phyloP scores from a whole-genome alignment of 2,329 filamentous ascomycete species.

The Chaetomium sp. region DNA sequence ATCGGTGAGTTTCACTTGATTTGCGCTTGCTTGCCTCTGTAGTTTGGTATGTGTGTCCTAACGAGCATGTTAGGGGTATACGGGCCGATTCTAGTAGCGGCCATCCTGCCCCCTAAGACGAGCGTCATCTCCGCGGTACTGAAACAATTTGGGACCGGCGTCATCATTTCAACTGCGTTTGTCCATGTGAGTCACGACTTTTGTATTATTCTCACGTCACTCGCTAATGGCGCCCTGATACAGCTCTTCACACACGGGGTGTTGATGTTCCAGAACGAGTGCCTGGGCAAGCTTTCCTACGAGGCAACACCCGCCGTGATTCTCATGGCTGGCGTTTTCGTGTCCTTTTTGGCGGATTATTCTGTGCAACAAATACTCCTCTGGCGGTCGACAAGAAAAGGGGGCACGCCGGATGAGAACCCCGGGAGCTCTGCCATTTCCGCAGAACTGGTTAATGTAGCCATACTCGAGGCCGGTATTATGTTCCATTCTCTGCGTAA shows the following conservation, averaged over 20 bases:
- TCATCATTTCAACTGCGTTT: slow-evolving; percentile 72
- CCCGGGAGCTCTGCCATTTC: slow-evolving; percentile 16
- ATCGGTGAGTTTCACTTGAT: slow-evolving; percentile 63
- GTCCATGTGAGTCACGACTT: slow-evolving; percentile 65
- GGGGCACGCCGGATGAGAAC: slow-evolving; percentile 27
- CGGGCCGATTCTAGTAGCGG: slow-evolving; percentile 64
- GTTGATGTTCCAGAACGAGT: slow-evolving; percentile 72
- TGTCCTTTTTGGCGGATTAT: slow-evolving; percentile 74
- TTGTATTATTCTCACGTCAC: too few species aligned
- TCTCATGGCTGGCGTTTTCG: slow-evolving; percentile 71
- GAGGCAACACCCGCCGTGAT: slow-evolving; percentile 71
- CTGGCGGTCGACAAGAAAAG: slow-evolving; percentile 34
- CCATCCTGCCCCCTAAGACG: slow-evolving; percentile 54
- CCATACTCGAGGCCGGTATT: slow-evolving; percentile 73
- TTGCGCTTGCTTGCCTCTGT: too few species aligned
- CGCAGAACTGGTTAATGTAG: slow-evolving; percentile 59
- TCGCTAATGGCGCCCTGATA: not conserved
- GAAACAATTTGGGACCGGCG: slow-evolving; percentile 74
- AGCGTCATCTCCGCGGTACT: slow-evolving; percentile 60
- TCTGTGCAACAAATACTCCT: slow-evolving; percentile 60
- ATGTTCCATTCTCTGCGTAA: slow-evolving; percentile 72
- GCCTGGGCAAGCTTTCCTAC: slow-evolving; percentile 66
- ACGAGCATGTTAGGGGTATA: not conserved
- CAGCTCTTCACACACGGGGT: slow-evolving; percentile 72
- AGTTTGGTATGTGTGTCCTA: too few species aligned